These are phyloP conservation scores for Rhizophora apiculata DNA, from an alignment of 345 rosid genomes.

Conservation along the genomic window DNA sequence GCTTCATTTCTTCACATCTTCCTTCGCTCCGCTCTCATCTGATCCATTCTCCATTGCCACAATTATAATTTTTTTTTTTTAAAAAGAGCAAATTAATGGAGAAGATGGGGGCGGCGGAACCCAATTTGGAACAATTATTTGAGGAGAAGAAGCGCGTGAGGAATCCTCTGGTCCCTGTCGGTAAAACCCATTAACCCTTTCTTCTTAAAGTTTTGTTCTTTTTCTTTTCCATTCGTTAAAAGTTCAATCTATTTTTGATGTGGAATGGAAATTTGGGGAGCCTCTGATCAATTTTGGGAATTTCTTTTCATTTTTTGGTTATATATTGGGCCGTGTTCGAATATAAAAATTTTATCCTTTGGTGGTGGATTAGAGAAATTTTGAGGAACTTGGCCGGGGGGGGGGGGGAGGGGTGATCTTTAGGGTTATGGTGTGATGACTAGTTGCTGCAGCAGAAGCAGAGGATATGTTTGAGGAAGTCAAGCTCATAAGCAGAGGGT, in stretches of 20 bases:
- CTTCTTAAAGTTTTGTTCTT: background rate
- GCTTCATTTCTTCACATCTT: too few species aligned
- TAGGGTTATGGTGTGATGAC: too few species aligned
- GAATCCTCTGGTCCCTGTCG: slow-evolving; percentile 76
- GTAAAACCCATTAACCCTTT: slow-evolving; percentile 26
- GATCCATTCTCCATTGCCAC: too few species aligned
- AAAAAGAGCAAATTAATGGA: background rate
- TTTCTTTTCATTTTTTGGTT: background rate
- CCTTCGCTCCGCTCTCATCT: too few species aligned
- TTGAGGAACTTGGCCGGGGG: background rate
- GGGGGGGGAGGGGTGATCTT: too few species aligned
- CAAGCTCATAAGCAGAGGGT: too few species aligned
- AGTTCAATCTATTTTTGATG: background rate
- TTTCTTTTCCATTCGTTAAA: background rate
- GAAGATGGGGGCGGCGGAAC: slow-evolving; percentile 47
- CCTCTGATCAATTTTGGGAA: background rate
- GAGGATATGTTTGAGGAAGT: too few species aligned
- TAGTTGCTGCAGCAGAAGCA: too few species aligned
- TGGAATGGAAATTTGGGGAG: background rate
- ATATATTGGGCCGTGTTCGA: too few species aligned
- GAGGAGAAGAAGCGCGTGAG: slow-evolving; percentile 59
- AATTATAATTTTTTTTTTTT: too few species aligned
- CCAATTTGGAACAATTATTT: slow-evolving; percentile 49
- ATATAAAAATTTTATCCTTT: too few species aligned
- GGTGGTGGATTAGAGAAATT: background rate